Conservation (phyloP, 257 asterid genomes). For the Solanum boliviense region DNA sequence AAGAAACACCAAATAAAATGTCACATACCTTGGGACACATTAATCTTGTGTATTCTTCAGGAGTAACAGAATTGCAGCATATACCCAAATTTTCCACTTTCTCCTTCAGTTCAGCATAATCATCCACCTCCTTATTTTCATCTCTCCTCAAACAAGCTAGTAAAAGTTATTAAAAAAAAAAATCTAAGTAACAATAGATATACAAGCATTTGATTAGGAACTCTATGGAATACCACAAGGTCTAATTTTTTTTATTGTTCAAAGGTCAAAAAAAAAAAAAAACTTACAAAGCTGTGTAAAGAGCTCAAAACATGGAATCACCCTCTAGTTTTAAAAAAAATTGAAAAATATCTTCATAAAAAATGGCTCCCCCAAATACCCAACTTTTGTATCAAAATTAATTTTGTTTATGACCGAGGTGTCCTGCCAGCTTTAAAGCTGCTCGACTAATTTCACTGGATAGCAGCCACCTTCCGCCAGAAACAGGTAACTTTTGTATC, state of each 20-base stretch:
- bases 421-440: background rate
- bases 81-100: constrained; percentile 34
- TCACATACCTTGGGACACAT: constrained; percentile 50
- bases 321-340: background rate
- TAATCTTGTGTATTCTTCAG: constrained; percentile 41
- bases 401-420: background rate
- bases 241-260: background rate
- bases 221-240: background rate
- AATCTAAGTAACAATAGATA: background rate
- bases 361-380: background rate
- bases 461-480: background rate
- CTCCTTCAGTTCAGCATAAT: constrained; percentile 15
- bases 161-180: background rate
- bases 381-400: background rate
- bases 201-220: background rate
- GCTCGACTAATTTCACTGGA: background rate
- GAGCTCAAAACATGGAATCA: background rate
- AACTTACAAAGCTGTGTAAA: background rate
- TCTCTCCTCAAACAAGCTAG: constrained; percentile 7
- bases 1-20: background rate
- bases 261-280: background rate
- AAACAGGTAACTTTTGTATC: background rate
- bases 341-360: background rate
- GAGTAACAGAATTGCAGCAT: constrained; percentile 32
- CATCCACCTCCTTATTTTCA: constrained; percentile 21